Conservation (phyloP, 2,329 filamentous ascomycete genomes). For the Trichoderma cornu-damae region DNA sequence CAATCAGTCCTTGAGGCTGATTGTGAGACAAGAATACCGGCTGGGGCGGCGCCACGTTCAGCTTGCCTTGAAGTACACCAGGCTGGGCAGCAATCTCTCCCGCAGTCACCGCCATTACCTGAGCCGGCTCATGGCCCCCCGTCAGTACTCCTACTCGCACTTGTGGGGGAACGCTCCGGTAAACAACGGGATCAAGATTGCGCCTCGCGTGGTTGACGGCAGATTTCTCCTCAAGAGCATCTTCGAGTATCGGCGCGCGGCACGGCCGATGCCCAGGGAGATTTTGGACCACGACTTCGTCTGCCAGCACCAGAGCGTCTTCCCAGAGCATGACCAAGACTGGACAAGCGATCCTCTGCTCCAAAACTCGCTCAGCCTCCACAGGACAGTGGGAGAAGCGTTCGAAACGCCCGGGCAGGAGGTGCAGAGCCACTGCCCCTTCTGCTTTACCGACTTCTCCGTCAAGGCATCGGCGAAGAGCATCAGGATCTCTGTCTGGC, state of each 20-base stretch:
- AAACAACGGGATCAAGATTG: not conserved
- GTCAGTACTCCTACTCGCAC: not conserved
- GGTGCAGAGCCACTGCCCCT: not conserved
- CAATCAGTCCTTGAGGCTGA: not conserved
- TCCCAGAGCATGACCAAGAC: not conserved
- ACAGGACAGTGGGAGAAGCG: not conserved
- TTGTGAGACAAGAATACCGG: too few relatives aligned
- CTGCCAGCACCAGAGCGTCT: not conserved
- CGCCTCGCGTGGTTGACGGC: not conserved
- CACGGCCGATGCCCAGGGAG: not conserved
- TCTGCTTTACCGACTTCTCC: conserved; percentile 12
- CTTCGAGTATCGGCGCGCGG: not conserved
- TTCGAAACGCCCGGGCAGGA: not conserved
- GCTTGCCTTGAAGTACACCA: conserved; percentile 19
- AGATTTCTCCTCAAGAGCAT: not conserved
- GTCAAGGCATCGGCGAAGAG: not conserved
- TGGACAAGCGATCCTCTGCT: not conserved
- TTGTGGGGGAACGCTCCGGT: not conserved
- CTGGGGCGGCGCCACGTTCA: conserved; percentile 16
- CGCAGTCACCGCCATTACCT: not conserved
- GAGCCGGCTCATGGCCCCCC: not conserved
- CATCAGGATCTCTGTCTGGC: not conserved
- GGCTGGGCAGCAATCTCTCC: not conserved
- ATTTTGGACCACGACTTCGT: not conserved
- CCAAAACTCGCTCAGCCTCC: not conserved